These are phyloP conservation scores for Eimeria brunetti DNA, from an alignment of 169 alveolate genomes.

Conservation along the genomic window DNA sequence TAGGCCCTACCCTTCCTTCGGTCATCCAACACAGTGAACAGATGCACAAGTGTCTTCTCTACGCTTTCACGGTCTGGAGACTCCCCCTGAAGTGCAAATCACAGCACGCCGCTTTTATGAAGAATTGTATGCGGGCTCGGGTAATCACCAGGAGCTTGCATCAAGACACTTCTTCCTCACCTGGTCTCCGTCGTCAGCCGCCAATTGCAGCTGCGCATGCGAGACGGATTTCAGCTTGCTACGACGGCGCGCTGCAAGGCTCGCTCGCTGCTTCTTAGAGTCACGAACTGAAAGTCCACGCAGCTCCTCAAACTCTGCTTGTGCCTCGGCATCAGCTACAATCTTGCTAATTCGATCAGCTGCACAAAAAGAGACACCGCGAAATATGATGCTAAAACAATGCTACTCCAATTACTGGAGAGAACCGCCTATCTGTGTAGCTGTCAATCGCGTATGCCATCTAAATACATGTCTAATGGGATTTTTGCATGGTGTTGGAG, in stretches of 20 bases:
- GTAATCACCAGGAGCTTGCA: neutral
- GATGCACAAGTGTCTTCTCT: conserved; percentile 77
- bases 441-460: neutral
- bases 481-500: neutral
- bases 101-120: neutral
- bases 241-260: conserved; percentile 69
- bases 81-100: conserved; percentile 57
- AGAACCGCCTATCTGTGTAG: neutral
- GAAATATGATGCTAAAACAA: neutral
- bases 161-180: neutral
- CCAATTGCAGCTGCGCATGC: conserved; percentile 13
- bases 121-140: neutral
- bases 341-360: conserved; percentile 58
- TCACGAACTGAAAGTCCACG: conserved; percentile 71
- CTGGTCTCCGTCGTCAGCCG: conserved; percentile 44
- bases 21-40: conserved; percentile 78
- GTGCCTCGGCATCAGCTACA: conserved; percentile 79
- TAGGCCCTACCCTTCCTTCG: conserved; percentile 54
- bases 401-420: neutral
- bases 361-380: neutral
- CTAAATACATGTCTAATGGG: neutral
- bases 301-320: conserved; percentile 79
- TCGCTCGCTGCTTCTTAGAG: conserved; percentile 46
- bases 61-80: conserved; percentile 77
- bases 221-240: conserved; percentile 28